Conservation (phyloP, 2,329 filamentous ascomycete species). For the Phoma sp. region DNA sequence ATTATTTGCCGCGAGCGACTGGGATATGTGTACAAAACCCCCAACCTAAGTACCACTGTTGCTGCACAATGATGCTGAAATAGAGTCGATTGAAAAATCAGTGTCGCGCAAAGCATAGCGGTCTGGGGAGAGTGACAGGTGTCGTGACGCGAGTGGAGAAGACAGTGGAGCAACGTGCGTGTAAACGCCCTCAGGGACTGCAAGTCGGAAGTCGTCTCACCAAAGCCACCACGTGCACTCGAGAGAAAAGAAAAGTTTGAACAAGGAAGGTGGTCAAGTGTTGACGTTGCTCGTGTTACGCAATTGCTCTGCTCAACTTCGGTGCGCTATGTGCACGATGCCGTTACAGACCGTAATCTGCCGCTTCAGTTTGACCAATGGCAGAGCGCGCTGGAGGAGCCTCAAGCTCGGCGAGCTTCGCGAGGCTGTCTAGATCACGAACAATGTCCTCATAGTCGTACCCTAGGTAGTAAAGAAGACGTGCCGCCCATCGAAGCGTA, state of each 20-base stretch:
- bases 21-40: slow-evolving; percentile 11
- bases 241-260: slow-evolving; percentile 1
- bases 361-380: slow-evolving; percentile 18
- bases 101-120: slow-evolving; percentile 1
- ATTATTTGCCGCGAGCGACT: slow-evolving; percentile 9
- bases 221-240: slow-evolving; percentile 14
- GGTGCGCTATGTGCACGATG: slow-evolving; percentile 25
- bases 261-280: slow-evolving; percentile 17
- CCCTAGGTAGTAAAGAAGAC: slow-evolving; percentile 40
- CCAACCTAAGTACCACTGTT: slow-evolving; percentile 9
- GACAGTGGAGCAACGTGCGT: slow-evolving; percentile 21
- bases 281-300: slow-evolving; percentile 17
- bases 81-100: slow-evolving; percentile 1
- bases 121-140: slow-evolving; percentile 13
- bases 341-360: slow-evolving; percentile 24
- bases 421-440: slow-evolving; percentile 40
- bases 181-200: slow-evolving; percentile 26
- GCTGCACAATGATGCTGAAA: slow-evolving; percentile 19
- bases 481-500: slow-evolving; percentile 42
- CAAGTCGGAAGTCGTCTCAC: slow-evolving; percentile 2
- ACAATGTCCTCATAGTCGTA: slow-evolving; percentile 42
- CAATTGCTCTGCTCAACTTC: slow-evolving; percentile 22
- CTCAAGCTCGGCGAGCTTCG: slow-evolving; percentile 40
- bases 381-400: slow-evolving; percentile 23
- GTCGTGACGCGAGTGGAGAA: slow-evolving; percentile 11